These are phyloP conservation scores for Melampsora allii-populina DNA, from an alignment of 1,284 basidiomycete genomes.

Conservation along the genomic window DNA sequence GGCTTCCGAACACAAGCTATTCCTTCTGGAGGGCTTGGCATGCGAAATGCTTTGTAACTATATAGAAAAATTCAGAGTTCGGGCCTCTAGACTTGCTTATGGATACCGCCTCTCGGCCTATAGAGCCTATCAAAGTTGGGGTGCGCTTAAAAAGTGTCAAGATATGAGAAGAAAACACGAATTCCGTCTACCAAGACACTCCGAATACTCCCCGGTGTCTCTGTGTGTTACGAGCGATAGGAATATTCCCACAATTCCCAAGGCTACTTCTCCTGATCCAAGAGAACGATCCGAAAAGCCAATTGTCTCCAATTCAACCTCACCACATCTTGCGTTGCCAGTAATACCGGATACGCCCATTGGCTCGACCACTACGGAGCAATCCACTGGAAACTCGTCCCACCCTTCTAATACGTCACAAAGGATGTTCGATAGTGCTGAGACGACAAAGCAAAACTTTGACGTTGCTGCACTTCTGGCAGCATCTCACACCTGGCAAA, in stretches of 20 bases:
- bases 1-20: neutral
- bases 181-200: no score
- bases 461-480: slow-evolving; percentile 1
- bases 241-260: no score
- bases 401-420: neutral
- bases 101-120: neutral
- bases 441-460: neutral
- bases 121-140: neutral
- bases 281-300: no score
- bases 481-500: neutral
- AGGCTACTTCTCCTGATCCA: no score
- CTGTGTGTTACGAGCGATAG: no score
- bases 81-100: neutral
- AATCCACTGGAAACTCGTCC: no score
- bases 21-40: neutral
- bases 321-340: no score
- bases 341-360: no score
- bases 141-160: slow-evolving; percentile 4
- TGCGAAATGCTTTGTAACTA: neutral
- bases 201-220: no score
- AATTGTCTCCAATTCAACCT: no score
- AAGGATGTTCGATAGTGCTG: neutral
- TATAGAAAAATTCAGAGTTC: neutral
- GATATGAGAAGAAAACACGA: neutral
- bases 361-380: no score